A percentile compares a stretch with the other conserved stretches of the same genome.
Conservation (phyloP, 2,329 filamentous ascomycete genomes). For the Xylaria sp. region DNA sequence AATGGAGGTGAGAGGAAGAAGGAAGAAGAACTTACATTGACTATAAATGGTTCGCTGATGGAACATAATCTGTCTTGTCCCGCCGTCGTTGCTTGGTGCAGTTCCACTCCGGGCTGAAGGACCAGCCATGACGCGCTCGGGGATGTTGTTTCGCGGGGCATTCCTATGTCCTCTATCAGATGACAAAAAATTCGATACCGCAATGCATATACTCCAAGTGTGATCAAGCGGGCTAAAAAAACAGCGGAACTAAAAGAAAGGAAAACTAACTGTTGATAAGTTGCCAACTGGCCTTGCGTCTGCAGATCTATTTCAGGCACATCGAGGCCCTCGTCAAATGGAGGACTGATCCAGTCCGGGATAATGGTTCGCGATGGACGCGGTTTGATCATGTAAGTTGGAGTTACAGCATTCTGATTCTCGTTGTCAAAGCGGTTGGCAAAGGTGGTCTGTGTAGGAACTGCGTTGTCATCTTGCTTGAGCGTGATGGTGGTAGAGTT, state of each 20-base stretch:
- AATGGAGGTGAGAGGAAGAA: neutral
- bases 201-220: neutral
- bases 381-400: neutral
- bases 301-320: neutral
- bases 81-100: neutral
- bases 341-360: conserved; percentile 8
- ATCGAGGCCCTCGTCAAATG: neutral
- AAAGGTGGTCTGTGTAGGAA: neutral
- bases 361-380: neutral
- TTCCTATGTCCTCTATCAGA: neutral
- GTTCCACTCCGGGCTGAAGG: neutral
- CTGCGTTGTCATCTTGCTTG: neutral
- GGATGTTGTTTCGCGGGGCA: conserved; percentile 16
- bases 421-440: neutral
- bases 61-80: conserved; percentile 14
- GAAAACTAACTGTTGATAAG: conserved; percentile 2
- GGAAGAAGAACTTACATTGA: conserved; percentile 3
- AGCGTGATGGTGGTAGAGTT: neutral
- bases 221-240: neutral
- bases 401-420: neutral
- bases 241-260: neutral
- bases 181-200: conserved; percentile 13
- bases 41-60: conserved; percentile 3
- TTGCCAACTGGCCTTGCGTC: neutral
- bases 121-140: conserved; percentile 12